A percentile compares a stretch with the other conserved stretches of the same genome.
Conservation (phyloP, 2,329 filamentous ascomycete genomes). For the Aspergillus costaricaensis region DNA sequence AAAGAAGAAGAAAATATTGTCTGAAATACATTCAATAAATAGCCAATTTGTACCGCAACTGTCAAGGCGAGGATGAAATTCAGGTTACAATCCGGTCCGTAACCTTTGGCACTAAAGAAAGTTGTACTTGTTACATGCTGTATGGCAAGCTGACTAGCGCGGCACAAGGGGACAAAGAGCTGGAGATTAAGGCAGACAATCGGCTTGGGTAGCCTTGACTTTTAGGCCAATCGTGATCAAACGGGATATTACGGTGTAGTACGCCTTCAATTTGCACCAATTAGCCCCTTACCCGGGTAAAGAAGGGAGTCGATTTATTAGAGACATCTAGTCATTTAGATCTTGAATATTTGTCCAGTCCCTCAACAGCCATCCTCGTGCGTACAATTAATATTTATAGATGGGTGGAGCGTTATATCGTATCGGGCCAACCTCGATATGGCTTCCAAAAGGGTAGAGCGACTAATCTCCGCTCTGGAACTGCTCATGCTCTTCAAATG, state of each 20-base stretch:
- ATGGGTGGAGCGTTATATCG: not conserved
- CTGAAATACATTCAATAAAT: not conserved
- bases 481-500: not conserved
- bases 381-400: not conserved
- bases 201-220: not conserved
- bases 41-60: no score
- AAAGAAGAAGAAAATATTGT: no score
- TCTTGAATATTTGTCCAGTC: not conserved
- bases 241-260: not conserved
- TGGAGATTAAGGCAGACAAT: not conserved
- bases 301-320: no score
- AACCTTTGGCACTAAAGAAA: not conserved
- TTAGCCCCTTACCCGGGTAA: not conserved
- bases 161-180: not conserved
- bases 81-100: not conserved
- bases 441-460: not conserved
- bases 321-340: no score
- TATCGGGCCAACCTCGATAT: not conserved
- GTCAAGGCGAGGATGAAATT: no score
- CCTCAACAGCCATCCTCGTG: not conserved
- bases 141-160: no score
- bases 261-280: not conserved
- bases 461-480: not conserved
- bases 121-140: not conserved
- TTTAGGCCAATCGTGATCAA: not conserved